Evolutionary conservation across 805 yeast species (phyloP), one percentile per base, ranked within the genome.

Genomic region (Middelhovenomyces tepae): DNA sequence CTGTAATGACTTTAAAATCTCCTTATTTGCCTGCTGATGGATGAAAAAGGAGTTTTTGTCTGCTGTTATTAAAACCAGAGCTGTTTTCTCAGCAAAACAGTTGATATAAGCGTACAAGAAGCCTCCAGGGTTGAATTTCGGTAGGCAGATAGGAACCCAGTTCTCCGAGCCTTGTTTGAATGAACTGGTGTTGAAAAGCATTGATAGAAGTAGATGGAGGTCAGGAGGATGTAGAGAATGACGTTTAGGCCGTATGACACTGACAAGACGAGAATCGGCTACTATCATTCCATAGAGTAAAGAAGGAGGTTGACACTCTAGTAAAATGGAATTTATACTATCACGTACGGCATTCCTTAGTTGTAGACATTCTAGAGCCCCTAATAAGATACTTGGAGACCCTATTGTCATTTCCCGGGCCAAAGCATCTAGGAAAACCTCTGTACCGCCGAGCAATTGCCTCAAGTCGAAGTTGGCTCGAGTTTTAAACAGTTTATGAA

Each of bases 121-220:
- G 7, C 98, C 98, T 42, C 76, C 75, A 2, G 84, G 61, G 50
- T 91, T 89, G 62, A 89, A 89, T 45, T 81, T 75, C 1, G 97
- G 95, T 53, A 89, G 65, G 55, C 98, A 89, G 1, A 89, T 65
- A 0, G 98, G 98, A 8, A 83, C 71, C 97, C 97, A 91, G 37
- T 85, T 72, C 49, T 87, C 95, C 44, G 81, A 50, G 15, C 60
- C 61, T 20, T 62, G 62, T 16, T 61, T 61, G 41, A 73, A 65
- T 0, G 74, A 63, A 28, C 61, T 57, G n/a, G 75, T 70, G 42
- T 69, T 73, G 46, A 72, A 73, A 2, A 89, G 71, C 58, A 85
- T 71, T 11, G 80, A 71, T 39, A 85, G 74, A 16, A 91, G 56
- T 5, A 83, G 61, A 31, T 80, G 82, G 11, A 91, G 59, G 54